Percentiles rank a stretch among this genome's conserved stretches.
These are phyloP conservation scores for Gloeopeniophorella convolvens DNA, from an alignment of 768 basidiomycete species.

Conservation along the genomic window DNA sequence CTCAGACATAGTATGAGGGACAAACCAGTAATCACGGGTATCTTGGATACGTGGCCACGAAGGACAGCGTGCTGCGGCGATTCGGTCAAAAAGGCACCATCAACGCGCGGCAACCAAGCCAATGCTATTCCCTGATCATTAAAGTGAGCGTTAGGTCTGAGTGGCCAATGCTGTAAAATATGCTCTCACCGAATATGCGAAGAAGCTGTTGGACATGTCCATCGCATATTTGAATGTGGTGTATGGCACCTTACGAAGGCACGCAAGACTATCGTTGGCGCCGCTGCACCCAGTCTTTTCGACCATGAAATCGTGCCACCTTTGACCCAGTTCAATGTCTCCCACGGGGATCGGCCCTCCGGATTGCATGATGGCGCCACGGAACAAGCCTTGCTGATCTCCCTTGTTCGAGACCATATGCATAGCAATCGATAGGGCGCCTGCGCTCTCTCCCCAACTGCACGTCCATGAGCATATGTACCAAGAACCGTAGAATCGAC, in stretches of 20 bases:
- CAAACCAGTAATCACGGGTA: slow-evolving; percentile 23
- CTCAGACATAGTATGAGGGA: not conserved
- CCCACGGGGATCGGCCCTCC: slow-evolving; percentile 32
- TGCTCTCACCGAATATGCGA: slow-evolving; percentile 29
- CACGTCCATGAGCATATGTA: not conserved
- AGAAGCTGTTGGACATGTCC: slow-evolving; percentile 27
- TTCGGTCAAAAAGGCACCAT: slow-evolving; percentile 24
- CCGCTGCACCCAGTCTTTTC: slow-evolving; percentile 31
- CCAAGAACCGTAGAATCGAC: slow-evolving; percentile 17
- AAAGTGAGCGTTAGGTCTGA: too few species aligned
- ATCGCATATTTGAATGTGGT: slow-evolving; percentile 27
- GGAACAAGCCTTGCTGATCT: slow-evolving; percentile 33
- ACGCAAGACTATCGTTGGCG: slow-evolving; percentile 33
- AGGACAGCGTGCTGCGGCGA: slow-evolving; percentile 21
- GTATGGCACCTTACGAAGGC: slow-evolving; percentile 36
- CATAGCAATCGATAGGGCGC: slow-evolving; percentile 40
- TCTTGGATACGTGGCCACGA: slow-evolving; percentile 19
- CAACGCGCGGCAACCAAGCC: slow-evolving; percentile 25
- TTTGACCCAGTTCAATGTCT: slow-evolving; percentile 27
- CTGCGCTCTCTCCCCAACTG: slow-evolving; percentile 49
- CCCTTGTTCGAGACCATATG: slow-evolving; percentile 40
- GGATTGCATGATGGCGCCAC: slow-evolving; percentile 41
- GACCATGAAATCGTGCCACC: slow-evolving; percentile 38
- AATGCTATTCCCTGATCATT: slow-evolving; percentile 21
- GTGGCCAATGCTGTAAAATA: too few species aligned